Evolutionary conservation across 306 rosid genomes (phyloP), one percentile per base, ranked within the genome.

Genomic region (Prinsepia uniflora): DNA sequence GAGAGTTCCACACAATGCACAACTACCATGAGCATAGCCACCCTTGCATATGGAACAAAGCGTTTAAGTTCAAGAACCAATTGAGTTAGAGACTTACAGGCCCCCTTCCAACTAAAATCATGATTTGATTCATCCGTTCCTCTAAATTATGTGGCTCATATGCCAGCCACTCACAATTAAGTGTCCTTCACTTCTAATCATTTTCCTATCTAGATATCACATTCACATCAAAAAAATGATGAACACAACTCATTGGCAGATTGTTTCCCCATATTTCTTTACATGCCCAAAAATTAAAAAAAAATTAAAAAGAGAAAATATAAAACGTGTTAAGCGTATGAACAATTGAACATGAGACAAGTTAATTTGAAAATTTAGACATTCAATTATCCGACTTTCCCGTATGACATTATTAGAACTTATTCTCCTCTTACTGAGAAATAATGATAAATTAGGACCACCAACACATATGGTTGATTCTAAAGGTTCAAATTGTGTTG

Each of bases 11-110:
- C 64, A 69, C 59, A 75, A 73, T 73, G 80, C 76, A 57, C 75
- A 58, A 44, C 76, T 67, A 82, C 83, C 73, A 85, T 84, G 75
- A 85, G 57, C 72, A 54, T 47, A 72, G 65, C 84, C 77, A 65
- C 73, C 72, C 44, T 63, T 45, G 17, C 64, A 65, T 50, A 68
- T 36, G 54, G n/a, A 62, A 67, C 24, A 22, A 68, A 34, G 60
- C 53, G n/a, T 70, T 81, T 34, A n/a, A 47, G n/a, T 56, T 66
- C 70, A 73, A 74, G 67, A 65, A 46, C 36, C 36, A 0, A 10
- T 46, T 46, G 4, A 46, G 10, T 45, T 13, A 45, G 1, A 45
- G 12, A n/a, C n/a, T 4, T 8, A 45, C 9, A 45, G 49, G 36
- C 36, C 36, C 36, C 36, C 2, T 2, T 30, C 36, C 36, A 30